Conservation (phyloP, 768 basidiomycete genomes). For the Podaxis pistillaris region DNA sequence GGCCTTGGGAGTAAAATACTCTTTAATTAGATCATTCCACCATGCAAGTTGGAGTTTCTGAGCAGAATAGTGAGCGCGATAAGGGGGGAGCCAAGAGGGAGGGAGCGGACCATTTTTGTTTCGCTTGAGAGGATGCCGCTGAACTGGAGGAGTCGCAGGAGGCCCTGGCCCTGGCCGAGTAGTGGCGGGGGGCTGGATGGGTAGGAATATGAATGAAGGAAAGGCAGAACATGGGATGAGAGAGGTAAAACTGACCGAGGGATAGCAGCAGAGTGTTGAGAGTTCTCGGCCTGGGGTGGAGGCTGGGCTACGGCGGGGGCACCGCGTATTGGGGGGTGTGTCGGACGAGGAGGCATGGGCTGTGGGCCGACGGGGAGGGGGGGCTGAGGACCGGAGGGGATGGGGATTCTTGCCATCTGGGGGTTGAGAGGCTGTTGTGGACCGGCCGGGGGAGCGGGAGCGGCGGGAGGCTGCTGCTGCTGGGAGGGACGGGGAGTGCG, state of each 20-base stretch:
- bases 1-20: slow-evolving; percentile 71
- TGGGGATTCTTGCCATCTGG: not conserved
- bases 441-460: not conserved
- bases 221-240: slow-evolving; percentile 26
- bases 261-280: slow-evolving; percentile 45
- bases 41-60: slow-evolving; percentile 64
- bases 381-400: not conserved
- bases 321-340: not conserved
- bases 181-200: slow-evolving; percentile 19
- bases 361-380: not conserved
- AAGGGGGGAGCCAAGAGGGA: not conserved
- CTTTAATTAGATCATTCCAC: slow-evolving; percentile 65
- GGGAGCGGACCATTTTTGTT: slow-evolving; percentile 40
- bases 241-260: slow-evolving; percentile 33
- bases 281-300: too few relatives aligned
- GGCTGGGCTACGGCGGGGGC: not conserved
- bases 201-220: not conserved
- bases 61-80: not conserved
- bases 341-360: not conserved
- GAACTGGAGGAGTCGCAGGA: slow-evolving; percentile 66
- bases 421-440: not conserved
- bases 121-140: slow-evolving; percentile 63
- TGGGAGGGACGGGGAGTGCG: not conserved
- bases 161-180: slow-evolving; percentile 60
- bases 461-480: slow-evolving; percentile 11